These are phyloP conservation scores for Circinella umbellata DNA, from an alignment of 371 early-diverging fungal species.

Conservation along the genomic window DNA sequence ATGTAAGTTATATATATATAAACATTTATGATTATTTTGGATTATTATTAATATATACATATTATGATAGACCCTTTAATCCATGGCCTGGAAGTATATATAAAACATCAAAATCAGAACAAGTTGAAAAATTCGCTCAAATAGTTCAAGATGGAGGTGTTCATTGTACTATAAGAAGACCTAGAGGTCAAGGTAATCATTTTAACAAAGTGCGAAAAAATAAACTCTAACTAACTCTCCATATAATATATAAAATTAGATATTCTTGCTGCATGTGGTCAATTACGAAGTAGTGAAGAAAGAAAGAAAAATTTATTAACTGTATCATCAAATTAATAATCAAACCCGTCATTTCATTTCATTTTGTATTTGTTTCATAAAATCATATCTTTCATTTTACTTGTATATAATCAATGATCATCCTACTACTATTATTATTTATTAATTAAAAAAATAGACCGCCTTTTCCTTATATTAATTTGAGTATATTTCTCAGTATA, in stretches of 20 bases:
- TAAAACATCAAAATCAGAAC: slow-evolving; percentile 53
- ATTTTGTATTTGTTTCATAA: no score
- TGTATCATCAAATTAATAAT: neutral
- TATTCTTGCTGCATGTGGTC: slow-evolving; percentile 81
- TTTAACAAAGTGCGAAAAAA: no score
- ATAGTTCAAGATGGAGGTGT: slow-evolving; percentile 51
- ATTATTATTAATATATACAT: neutral
- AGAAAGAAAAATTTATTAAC: neutral
- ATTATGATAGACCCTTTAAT: slow-evolving; percentile 66
- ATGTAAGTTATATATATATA: slow-evolving; percentile 54
- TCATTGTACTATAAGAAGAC: slow-evolving; percentile 60
- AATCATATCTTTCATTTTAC: no score
- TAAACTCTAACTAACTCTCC: neutral
- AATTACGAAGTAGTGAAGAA: slow-evolving; percentile 56
- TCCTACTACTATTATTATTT: no score
- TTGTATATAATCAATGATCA: no score
- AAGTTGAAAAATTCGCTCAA: slow-evolving; percentile 57
- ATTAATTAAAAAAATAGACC: no score
- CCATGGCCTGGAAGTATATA: slow-evolving; percentile 81
- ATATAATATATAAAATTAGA: slow-evolving; percentile 35
- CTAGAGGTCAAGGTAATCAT: slow-evolving; percentile 59
- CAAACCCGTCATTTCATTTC: no score
- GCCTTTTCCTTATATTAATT: no score
- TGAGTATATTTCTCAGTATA: no score
- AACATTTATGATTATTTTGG: neutral